Base-by-base conservation (phyloP, 2,329 filamentous ascomycete genomes). In the Apiospora kogelbergensis region DNA sequence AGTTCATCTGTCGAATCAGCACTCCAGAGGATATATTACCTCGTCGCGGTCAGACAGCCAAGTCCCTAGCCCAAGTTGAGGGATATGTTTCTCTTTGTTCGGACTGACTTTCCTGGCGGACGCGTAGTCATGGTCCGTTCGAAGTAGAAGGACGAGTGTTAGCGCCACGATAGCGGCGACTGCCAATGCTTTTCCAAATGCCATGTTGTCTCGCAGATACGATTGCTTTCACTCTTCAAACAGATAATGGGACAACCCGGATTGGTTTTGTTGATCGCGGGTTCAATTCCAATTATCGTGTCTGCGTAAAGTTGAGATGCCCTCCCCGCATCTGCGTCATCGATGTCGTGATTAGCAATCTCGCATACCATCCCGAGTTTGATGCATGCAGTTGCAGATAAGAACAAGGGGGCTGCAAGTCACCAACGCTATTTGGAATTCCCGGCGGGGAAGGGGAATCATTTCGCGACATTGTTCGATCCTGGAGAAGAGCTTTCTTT, bases 1-100 rank as follows among this genome's bases (percentile, higher is more conserved):
- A 20, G 10, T 6, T 33, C 7, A 33, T 33, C 30, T 37, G 1
- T 6, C 13, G 53, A 2, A 37, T 13, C 30, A 17, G 7, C 37
- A 6, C 3, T 20, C 17, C 30, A 3, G 6, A 37, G 9, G 20
- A 37, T 33, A 6, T 0, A 37, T 33, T 70, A 74, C 75, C 67
- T 75, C 72, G n/a, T 72, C 70, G 42, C 66, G 72, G 6, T 77
- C 72, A 2, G 76, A 76, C 15, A 76, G 73, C 77, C 77, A 78
- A 10, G 77, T 78, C 1, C 77, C 77, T 37, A 78, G 68, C 2
- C 77, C 77, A 48, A 78, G 70, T 10, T 67, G 40, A 17, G 77
- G 77, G 70, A 78, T 78, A 2, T 74, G 71, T 40, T 69, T 72
- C 41, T 69, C 66, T 24, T 74, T 53, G 26, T 65, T 41, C 41